Evolutionary conservation across 176 grass and related monocot genomes (phyloP).

Genomic region (Cenchrus fungigraminus): DNA sequence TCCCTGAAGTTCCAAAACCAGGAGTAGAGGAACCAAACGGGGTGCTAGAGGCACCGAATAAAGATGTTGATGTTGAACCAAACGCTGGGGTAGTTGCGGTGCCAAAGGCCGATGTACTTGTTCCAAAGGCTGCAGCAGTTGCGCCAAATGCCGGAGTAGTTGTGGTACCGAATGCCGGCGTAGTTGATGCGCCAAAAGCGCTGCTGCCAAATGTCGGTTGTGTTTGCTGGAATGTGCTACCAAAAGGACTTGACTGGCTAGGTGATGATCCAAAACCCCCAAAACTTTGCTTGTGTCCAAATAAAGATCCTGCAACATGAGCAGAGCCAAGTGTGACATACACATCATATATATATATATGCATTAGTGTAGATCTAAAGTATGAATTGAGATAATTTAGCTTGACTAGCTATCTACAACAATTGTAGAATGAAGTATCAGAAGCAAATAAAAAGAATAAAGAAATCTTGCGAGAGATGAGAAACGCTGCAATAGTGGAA

Average conservation of each 20-base stretch:
- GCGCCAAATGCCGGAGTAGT: conserved; percentile 3
- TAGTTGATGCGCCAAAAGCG: conserved; percentile 65
- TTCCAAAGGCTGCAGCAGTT: conserved; percentile 11
- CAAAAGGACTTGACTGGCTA: conserved; percentile 77
- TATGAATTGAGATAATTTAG: background rate
- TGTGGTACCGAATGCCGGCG: background rate
- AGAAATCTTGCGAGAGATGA: conserved; percentile 7
- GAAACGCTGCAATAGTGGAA: background rate
- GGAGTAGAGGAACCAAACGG: conserved; percentile 70
- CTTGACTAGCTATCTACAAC: background rate
- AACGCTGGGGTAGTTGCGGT: conserved; percentile 42
- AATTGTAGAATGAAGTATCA: background rate
- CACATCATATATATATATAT: background rate
- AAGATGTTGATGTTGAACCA: conserved; percentile 64
- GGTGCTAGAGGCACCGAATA: conserved; percentile 64
- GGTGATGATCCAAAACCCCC: conserved; percentile 82
- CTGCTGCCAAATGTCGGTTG: conserved; percentile 77
- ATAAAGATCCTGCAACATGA: conserved; percentile 70
- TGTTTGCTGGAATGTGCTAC: conserved; percentile 77
- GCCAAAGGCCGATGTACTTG: conserved; percentile 14
- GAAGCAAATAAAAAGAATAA: background rate
- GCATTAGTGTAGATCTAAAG: background rate
- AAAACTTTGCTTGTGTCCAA: conserved; percentile 90
- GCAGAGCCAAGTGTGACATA: background rate
- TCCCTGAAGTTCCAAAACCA: conserved; percentile 65